Evolutionary conservation across 2,329 filamentous ascomycete genomes (phyloP).

Genomic region (Gnomoniopsis smithogilvyi): DNA sequence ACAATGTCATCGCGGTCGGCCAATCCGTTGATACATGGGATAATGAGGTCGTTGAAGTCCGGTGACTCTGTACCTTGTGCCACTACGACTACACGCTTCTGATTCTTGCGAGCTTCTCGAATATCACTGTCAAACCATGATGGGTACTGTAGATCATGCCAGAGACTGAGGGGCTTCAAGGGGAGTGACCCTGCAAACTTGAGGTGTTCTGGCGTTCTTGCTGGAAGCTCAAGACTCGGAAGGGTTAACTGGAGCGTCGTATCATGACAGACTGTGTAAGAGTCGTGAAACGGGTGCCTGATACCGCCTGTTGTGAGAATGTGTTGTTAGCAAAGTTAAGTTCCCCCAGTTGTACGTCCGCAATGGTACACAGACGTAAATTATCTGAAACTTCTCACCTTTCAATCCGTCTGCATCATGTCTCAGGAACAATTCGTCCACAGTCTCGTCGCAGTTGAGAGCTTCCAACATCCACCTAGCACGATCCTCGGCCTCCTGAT

Average conservation of each 20-base stretch:
- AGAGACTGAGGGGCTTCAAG: constrained; percentile 25
- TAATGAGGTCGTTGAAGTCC: constrained; percentile 38
- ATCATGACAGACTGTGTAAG: constrained; percentile 14
- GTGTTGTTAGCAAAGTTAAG: not conserved
- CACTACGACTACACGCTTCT: constrained; percentile 41
- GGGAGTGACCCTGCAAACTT: constrained; percentile 25
- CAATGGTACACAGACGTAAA: too few relatives aligned
- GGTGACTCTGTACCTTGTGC: constrained; percentile 44
- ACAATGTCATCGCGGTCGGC: constrained; percentile 37
- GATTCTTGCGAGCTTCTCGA: not conserved
- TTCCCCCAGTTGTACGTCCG: too few relatives aligned
- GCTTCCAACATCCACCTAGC: constrained; percentile 10
- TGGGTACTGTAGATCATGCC: constrained; percentile 30
- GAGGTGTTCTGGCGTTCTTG: constrained; percentile 1
- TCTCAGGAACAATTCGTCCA: constrained; percentile 8
- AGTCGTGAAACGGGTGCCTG: constrained; percentile 5
- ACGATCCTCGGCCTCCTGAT: constrained; percentile 9
- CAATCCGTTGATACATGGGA: constrained; percentile 42
- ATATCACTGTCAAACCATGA: constrained; percentile 43
- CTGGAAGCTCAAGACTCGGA: constrained; percentile 13
- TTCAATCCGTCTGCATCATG: not conserved
- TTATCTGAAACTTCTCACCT: not conserved
- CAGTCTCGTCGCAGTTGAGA: constrained; percentile 6
- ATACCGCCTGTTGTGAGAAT: not conserved
- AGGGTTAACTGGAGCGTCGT: constrained; percentile 10